phyloP scores from a whole-genome alignment of 208 protist genomes.

The Acanthamoeba triangularis region DNA sequence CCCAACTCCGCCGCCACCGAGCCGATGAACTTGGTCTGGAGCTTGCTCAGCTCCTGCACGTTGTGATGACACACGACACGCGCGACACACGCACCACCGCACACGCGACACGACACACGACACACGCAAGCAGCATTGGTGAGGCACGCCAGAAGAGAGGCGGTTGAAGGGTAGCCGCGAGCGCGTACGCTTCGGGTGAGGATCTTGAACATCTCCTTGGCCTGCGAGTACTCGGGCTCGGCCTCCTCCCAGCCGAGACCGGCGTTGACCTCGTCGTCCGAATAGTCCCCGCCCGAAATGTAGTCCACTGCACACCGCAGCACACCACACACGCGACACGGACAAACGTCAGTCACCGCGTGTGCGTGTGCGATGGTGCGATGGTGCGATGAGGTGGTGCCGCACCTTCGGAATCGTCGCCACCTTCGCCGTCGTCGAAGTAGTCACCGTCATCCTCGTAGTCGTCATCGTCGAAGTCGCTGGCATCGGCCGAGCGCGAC shows the following conservation, averaged over 20 bases:
- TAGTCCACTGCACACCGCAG: neutral
- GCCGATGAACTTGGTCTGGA: constrained; percentile 20
- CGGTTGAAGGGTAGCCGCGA: neutral
- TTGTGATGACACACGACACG: neutral
- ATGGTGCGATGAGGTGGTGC: neutral
- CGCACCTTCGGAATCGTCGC: constrained; percentile 47
- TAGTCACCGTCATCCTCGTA: neutral
- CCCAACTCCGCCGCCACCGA: constrained; percentile 42
- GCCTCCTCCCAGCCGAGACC: constrained; percentile 57
- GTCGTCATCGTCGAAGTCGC: constrained; percentile 2
- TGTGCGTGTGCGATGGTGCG: neutral
- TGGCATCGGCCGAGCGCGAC: neutral
- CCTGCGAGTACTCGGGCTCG: neutral
- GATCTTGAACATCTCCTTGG: constrained; percentile 49
- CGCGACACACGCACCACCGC: neutral
- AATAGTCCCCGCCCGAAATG: constrained; percentile 18
- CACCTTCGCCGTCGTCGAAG: constrained; percentile 25
- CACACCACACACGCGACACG: no score
- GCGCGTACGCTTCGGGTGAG: neutral
- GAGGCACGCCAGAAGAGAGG: neutral
- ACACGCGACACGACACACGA: neutral
- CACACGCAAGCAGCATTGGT: neutral
- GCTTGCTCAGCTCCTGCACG: constrained; percentile 22
- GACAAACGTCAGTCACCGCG: neutral
- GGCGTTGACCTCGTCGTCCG: constrained; percentile 21